phyloP scores from a whole-genome alignment of 108 stramenopile species.

The Ochromonas danica region DNA sequence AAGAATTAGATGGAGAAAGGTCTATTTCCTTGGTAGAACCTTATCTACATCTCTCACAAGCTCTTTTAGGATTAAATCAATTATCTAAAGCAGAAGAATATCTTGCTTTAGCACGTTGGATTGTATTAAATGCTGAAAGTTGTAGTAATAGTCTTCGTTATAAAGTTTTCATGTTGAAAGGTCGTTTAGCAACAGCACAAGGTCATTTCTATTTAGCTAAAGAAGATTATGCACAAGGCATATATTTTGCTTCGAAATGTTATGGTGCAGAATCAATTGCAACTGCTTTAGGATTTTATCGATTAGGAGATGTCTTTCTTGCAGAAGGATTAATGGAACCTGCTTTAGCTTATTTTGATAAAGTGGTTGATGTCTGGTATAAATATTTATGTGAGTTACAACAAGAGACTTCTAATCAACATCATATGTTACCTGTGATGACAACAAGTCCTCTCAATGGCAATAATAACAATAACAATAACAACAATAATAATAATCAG shows the following conservation, averaged over 20 bases:
- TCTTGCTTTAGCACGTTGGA: constrained; percentile 26
- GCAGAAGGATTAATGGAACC: constrained; percentile 10
- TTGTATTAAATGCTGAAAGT: constrained; percentile 24
- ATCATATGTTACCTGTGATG: no score
- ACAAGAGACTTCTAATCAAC: not conserved
- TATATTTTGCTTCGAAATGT: constrained; percentile 27
- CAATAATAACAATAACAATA: no score
- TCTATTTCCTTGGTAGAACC: constrained; percentile 28
- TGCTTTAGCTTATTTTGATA: constrained; percentile 36
- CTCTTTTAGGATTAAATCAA: constrained; percentile 3
- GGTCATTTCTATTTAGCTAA: constrained; percentile 27
- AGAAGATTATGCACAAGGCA: constrained; percentile 18
- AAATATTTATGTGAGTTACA: constrained; percentile 34
- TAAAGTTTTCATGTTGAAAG: not conserved
- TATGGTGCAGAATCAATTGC: constrained; percentile 36
- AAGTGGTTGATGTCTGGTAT: constrained; percentile 38
- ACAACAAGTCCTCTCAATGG: no score
- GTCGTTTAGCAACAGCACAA: constrained; percentile 7
- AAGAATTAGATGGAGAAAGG: constrained; percentile 34
- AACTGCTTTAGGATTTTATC: constrained; percentile 23
- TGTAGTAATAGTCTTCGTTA: constrained; percentile 2
- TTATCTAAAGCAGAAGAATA: constrained; percentile 31
- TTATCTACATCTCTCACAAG: constrained; percentile 12
- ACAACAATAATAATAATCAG: no score
- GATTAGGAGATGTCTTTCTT: constrained; percentile 35